Evolutionary conservation across 345 rosid species (phyloP).

Genomic region (Acer negundo): DNA sequence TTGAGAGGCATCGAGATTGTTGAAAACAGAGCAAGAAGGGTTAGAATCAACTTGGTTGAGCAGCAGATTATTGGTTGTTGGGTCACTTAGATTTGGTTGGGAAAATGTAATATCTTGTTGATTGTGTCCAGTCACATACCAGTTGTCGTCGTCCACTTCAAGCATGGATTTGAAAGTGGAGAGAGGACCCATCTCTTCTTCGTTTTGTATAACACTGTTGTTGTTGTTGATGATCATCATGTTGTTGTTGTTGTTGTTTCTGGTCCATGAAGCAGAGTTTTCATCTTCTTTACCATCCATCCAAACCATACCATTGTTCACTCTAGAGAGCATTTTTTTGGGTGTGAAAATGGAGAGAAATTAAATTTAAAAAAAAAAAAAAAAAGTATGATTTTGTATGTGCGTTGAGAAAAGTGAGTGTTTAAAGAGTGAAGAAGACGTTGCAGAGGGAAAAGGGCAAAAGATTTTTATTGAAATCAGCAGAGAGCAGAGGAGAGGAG

Average conservation of each 20-base stretch:
- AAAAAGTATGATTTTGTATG: neutral
- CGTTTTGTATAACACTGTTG: constrained; percentile 26
- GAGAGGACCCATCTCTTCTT: constrained; percentile 46
- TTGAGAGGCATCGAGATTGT: constrained; percentile 62
- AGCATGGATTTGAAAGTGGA: constrained; percentile 54
- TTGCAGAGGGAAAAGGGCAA: constrained; percentile 47
- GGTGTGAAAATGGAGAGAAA: constrained; percentile 20
- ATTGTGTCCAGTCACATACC: constrained; percentile 43
- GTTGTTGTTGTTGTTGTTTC: constrained; percentile 21
- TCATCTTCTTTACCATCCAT: constrained; percentile 40
- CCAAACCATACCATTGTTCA: constrained; percentile 38
- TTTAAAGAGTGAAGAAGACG: constrained; percentile 24
- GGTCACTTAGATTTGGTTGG: constrained; percentile 45
- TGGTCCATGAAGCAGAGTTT: constrained; percentile 32
- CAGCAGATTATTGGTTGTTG: constrained; percentile 38
- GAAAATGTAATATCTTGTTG: constrained; percentile 50
- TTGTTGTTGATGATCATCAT: constrained; percentile 13
- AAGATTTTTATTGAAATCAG: constrained; percentile 28
- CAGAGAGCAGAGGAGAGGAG: neutral
- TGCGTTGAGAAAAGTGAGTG: constrained; percentile 8
- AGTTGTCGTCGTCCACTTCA: constrained; percentile 51
- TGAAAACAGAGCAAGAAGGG: constrained; percentile 63
- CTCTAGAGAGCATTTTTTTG: constrained; percentile 42
- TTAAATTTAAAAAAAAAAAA: constrained; percentile 16
- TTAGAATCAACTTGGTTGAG: constrained; percentile 54